Conservation (phyloP, 331 rosid species). For the Acacia pycnantha region DNA sequence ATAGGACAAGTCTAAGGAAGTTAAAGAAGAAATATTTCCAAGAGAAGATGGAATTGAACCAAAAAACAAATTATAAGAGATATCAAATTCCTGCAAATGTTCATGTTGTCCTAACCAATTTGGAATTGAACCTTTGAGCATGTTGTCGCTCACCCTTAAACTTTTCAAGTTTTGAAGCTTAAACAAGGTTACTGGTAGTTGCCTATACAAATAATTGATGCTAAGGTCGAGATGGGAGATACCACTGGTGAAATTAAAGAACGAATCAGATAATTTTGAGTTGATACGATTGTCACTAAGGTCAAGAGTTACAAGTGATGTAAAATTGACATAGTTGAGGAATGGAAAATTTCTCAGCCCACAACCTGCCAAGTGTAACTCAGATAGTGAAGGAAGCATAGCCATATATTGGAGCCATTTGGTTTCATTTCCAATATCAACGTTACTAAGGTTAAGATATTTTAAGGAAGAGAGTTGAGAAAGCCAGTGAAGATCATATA, state of each 20-base stretch:
- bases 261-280: not conserved
- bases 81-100: not conserved
- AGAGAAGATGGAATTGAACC: not conserved
- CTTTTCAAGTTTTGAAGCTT: not conserved
- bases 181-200: not conserved
- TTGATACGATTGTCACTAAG: not conserved
- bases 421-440: not conserved
- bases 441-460: not conserved
- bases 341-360: not conserved
- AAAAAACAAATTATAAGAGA: not conserved
- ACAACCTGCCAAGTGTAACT: not conserved
- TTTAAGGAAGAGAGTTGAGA: not conserved
- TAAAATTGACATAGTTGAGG: not conserved
- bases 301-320: not conserved
- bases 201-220: not conserved
- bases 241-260: not conserved
- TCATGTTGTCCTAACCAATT: not conserved
- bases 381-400: not conserved
- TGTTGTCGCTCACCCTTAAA: not conserved
- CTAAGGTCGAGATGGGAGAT: not conserved
- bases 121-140: not conserved
- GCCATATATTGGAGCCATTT: not conserved
- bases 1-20: not conserved
- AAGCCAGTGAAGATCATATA: not conserved
- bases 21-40: constrained; percentile 9